Conservation (phyloP, 371 early-diverging fungal genomes). For the Mortierella polycephala region DNA sequence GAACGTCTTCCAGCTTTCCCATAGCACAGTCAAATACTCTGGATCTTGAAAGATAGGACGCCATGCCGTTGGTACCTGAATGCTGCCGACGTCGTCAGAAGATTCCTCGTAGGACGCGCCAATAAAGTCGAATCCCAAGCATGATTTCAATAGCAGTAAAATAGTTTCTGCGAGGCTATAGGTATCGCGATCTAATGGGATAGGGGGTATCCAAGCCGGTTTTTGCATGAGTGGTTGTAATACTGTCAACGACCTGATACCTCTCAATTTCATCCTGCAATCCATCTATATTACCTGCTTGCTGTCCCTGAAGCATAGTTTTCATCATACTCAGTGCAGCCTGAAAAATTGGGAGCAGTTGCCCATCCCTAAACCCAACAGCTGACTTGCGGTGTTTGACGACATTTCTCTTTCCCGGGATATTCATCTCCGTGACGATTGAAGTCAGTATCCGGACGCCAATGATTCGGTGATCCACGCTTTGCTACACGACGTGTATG, state of each 20-base stretch:
- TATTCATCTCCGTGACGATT: slow-evolving; percentile 74
- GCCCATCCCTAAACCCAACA: slow-evolving; percentile 84
- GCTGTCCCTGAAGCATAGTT: slow-evolving; percentile 28
- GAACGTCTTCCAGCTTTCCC: slow-evolving; percentile 70
- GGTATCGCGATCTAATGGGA: slow-evolving; percentile 56
- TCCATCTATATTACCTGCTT: slow-evolving; percentile 7
- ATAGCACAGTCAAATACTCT: slow-evolving; percentile 76
- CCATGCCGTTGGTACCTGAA: slow-evolving; percentile 88
- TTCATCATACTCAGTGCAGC: slow-evolving; percentile 68
- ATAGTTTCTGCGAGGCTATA: slow-evolving; percentile 69
- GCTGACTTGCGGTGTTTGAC: slow-evolving; percentile 70
- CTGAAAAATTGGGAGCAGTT: slow-evolving; percentile 79
- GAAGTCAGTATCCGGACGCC: slow-evolving; percentile 69
- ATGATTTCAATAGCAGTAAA: slow-evolving; percentile 73
- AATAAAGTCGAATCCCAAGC: slow-evolving; percentile 88
- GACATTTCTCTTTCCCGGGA: slow-evolving; percentile 56
- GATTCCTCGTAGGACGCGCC: slow-evolving; percentile 89
- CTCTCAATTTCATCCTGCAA: no score
- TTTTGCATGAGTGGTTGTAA: no score
- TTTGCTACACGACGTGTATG: slow-evolving; percentile 55
- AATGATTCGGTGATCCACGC: slow-evolving; percentile 69
- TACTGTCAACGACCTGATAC: no score
- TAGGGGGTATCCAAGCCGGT: not conserved
- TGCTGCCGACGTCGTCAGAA: slow-evolving; percentile 82
- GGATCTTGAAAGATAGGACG: slow-evolving; percentile 75